These are phyloP conservation scores for Zalerion maritima DNA, from an alignment of 495 filamentous ascomycete genomes.

Conservation along the genomic window DNA sequence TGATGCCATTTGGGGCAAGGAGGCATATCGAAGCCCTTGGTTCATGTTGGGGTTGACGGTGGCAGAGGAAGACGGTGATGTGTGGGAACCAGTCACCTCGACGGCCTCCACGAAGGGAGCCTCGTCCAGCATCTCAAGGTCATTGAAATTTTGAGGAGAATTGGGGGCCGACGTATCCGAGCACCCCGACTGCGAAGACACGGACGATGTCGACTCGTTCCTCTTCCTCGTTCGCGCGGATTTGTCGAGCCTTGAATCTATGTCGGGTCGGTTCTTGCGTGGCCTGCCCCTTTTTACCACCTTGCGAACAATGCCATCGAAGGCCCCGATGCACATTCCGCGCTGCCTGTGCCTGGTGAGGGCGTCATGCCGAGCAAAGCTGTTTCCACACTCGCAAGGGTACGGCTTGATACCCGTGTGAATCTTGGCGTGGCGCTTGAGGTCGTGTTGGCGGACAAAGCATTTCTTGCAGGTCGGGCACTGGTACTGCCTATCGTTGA, in stretches of 20 bases:
- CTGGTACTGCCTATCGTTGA: slow-evolving; percentile 84
- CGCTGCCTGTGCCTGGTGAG: slow-evolving; percentile 86
- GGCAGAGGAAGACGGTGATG: slow-evolving; percentile 8
- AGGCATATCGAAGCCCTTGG: slow-evolving; percentile 16
- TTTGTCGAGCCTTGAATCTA: slow-evolving; percentile 55
- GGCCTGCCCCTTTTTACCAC: slow-evolving; percentile 51
- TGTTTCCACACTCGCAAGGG: slow-evolving; percentile 76
- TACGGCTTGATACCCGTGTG: slow-evolving; percentile 90
- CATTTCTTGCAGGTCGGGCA: slow-evolving; percentile 83
- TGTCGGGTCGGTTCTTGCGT: slow-evolving; percentile 45
- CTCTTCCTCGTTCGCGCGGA: slow-evolving; percentile 37
- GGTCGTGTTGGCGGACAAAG: slow-evolving; percentile 91
- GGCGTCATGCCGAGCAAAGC: slow-evolving; percentile 87
- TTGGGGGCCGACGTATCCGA: slow-evolving; percentile 31
- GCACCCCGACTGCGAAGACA: slow-evolving; percentile 31
- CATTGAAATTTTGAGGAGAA: slow-evolving; percentile 26
- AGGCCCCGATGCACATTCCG: slow-evolving; percentile 86
- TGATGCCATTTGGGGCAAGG: slow-evolving; percentile 24
- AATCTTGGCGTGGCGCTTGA: slow-evolving; percentile 93
- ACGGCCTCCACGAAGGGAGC: slow-evolving; percentile 19
- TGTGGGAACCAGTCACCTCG: slow-evolving; percentile 18
- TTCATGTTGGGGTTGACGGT: slow-evolving; percentile 26
- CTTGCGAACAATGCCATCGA: slow-evolving; percentile 67
- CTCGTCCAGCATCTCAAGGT: slow-evolving; percentile 30
- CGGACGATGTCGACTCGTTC: slow-evolving; percentile 32